Evolutionary conservation across 176 grass and related monocot species (phyloP), one percentile per base, ranked within the genome.

Genomic region (Aegilops tauschii): DNA sequence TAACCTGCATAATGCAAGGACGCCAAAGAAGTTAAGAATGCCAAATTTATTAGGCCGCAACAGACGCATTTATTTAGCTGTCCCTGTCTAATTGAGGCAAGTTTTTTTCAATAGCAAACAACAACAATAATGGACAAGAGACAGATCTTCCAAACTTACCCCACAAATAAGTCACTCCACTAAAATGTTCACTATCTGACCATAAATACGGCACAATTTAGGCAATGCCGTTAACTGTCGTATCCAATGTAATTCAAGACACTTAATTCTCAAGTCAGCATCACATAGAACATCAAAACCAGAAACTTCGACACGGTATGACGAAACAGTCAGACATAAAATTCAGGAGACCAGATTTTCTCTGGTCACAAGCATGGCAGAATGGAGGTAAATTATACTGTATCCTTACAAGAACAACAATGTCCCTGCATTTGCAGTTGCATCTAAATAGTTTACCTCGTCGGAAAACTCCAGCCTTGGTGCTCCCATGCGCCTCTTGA

Each of bases 401-500:
- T 37, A 39, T 39, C 3, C 17, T 18, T 12, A 49, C 37, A 73
- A 27, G 2, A 14, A 50, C 47, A 68, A 25, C 7, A 76, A 45
- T 31, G 27, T 35, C 77, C 12, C 45, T 35, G 44, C 21, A 73
- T 35, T 20, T 79, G 31, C 27, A 80, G 34, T 27, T 73, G 67
- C 76, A 75, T 72, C 84, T 56, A 79, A 47, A 29, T 50, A 69
- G 66, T 80, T 93, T 92, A 98, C 96, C 96, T 96, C 93, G 76
- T 92, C 93, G 50, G 90, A 82, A 80, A 98, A 98, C 49, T 87
- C 90, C 45, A 85, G 88, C 52, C 76, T 85, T 3, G 92, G 75
- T 65, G 85, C 79, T 5, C 82, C 82, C 20, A 68, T 61, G 62
- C 94, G 92, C 61, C 79, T 92, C 91, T 98, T 98, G 77, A 98